Base-by-base conservation (phyloP, 495 filamentous ascomycete genomes). In the Penicillium daleae region DNA sequence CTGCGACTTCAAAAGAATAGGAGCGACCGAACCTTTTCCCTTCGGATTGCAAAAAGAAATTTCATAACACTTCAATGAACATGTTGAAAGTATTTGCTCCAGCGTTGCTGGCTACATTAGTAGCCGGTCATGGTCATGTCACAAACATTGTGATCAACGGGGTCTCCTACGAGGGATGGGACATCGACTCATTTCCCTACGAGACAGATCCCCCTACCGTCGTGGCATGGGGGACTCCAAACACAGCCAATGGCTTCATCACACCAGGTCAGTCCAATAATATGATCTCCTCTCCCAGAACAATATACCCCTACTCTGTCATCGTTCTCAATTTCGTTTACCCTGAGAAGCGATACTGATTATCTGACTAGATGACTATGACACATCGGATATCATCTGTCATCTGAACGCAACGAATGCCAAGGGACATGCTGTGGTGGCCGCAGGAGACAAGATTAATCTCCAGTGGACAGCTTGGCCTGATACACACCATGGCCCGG, bases 381-480 rank as follows among this genome's bases (percentile, higher is more conserved):
- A n/a, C 10, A 78, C 75, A 60, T 62, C 74, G 17, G 85, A 90
- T 67, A 91, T 92, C 63, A 83, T 86, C 72, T 93, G 90, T 78
- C 89, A 91, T 75, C 76, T 74, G 32, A 74, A 76, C 33, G 84
- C 82, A 26, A 82, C 78, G 13, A 78, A 84, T 9, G 87, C 80
- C 13, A 73, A 77, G 0, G 76, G 83, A 13, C 74, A 80, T 66
- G 85, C 82, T 3, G 73, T 77, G 6, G 81, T 88, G 17, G 74
- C 74, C 4, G 81, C 86, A 4, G 86, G 87, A 29, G 77, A 77
- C 56, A 76, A 70, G 29, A 74, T 91, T 56, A 79, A 79, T 27
- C 70, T 92, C 50, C 80, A 83, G 59, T 91, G 88, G 88, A 84
- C 84, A 49, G 72, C 74, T 0, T 92, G 90, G 89, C 90, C 89